These are phyloP conservation scores for Trichosanthes truncata DNA, from an alignment of 306 rosid genomes.

Conservation along the genomic window DNA sequence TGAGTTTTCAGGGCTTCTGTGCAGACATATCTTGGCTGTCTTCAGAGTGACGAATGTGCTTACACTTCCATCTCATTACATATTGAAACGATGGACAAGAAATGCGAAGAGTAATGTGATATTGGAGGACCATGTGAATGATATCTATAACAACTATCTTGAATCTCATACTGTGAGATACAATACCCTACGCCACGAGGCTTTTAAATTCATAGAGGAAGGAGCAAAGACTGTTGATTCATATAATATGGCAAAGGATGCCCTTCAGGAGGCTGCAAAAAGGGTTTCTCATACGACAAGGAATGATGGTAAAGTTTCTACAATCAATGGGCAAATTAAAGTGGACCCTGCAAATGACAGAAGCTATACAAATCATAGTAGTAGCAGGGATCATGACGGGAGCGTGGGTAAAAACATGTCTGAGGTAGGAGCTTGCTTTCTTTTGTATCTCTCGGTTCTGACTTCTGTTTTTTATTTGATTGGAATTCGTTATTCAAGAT, in stretches of 20 bases:
- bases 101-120: slow-evolving; percentile 91
- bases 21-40: slow-evolving; percentile 94
- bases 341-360: slow-evolving; percentile 31
- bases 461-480: neutral
- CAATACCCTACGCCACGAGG: slow-evolving; percentile 77
- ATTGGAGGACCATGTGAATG: slow-evolving; percentile 66
- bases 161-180: slow-evolving; percentile 97
- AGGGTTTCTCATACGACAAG: slow-evolving; percentile 46
- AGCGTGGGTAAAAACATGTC: slow-evolving; percentile 49
- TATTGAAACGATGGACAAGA: slow-evolving; percentile 96
- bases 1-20: slow-evolving; percentile 97
- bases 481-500: neutral
- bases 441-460: neutral
- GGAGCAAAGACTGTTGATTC: slow-evolving; percentile 63
- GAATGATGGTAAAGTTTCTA: slow-evolving; percentile 39
- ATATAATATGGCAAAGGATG: slow-evolving; percentile 52
- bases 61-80: slow-evolving; percentile 89
- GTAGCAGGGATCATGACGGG: slow-evolving; percentile 34
- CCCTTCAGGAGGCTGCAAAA: slow-evolving; percentile 68
- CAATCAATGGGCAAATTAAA: slow-evolving; percentile 52
- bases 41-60: slow-evolving; percentile 96
- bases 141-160: slow-evolving; percentile 69
- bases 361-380: slow-evolving; percentile 27
- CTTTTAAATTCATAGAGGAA: slow-evolving; percentile 80
- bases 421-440: slow-evolving; percentile 50